phyloP scores from a whole-genome alignment of 1,284 basidiomycete genomes.

The Pseudozyma tsukubaensis region DNA sequence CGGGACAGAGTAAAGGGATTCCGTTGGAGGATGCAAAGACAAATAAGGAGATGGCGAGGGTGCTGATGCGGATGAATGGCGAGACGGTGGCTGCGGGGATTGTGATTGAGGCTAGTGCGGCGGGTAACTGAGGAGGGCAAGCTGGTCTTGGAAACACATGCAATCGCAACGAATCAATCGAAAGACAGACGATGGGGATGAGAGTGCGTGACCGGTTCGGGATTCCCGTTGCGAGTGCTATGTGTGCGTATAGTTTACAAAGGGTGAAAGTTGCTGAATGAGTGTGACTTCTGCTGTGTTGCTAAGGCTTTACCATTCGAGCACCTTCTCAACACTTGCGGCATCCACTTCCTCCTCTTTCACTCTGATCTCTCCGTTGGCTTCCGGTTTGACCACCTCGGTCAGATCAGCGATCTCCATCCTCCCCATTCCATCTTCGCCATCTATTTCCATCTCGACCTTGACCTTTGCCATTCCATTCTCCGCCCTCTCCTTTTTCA shows the following conservation, averaged over 20 bases:
- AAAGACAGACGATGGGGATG: neutral
- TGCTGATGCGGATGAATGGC: slow-evolving; percentile 86
- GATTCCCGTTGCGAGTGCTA: neutral
- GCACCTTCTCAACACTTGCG: slow-evolving; percentile 15
- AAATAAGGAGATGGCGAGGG: slow-evolving; percentile 97
- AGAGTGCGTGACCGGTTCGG: neutral
- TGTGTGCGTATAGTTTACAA: neutral
- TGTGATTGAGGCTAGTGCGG: slow-evolving; percentile 52
- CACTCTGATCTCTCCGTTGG: too few relatives aligned
- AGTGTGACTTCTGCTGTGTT: neutral
- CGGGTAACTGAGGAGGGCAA: neutral
- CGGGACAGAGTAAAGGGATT: slow-evolving; percentile 50
- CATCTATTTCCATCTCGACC: slow-evolving; percentile 35
- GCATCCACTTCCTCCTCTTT: neutral
- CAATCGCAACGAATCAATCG: neutral
- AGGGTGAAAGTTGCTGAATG: neutral
- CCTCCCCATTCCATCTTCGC: neutral
- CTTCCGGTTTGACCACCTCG: neutral
- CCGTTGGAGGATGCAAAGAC: slow-evolving; percentile 79
- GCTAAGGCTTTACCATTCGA: slow-evolving; percentile 29
- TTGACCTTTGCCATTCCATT: slow-evolving; percentile 14
- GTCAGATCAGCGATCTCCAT: slow-evolving; percentile 16
- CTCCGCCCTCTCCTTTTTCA: neutral
- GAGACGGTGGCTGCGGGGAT: slow-evolving; percentile 93
- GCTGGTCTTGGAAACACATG: neutral